Conservation (phyloP, 148 eudicot species). For the Spergularia bocconei region DNA sequence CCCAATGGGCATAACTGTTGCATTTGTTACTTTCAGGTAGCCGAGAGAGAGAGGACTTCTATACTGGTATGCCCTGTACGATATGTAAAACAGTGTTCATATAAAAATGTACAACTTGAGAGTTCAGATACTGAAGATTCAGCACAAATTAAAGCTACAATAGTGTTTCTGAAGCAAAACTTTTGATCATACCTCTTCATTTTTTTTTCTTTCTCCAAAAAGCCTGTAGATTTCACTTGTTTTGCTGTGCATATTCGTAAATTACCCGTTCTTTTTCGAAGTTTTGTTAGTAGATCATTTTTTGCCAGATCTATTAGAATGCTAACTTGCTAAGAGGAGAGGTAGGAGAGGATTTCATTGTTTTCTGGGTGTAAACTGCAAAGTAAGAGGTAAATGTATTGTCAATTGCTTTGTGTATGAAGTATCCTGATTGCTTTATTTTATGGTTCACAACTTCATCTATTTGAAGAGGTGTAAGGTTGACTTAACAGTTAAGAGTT, state of each 20-base stretch:
- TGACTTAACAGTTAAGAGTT: too few species aligned
- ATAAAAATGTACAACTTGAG: constrained; percentile 9
- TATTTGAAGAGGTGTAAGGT: too few species aligned
- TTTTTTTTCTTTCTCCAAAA: neutral
- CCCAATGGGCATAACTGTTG: neutral
- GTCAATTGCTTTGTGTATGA: constrained; percentile 18
- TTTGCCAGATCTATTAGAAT: constrained; percentile 13
- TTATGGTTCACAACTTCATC: too few species aligned
- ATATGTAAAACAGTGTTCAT: neutral
- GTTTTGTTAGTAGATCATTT: constrained; percentile 6
- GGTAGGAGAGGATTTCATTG: neutral
- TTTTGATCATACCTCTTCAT: neutral
- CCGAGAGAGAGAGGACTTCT: neutral
- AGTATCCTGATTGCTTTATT: neutral
- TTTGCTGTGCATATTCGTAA: constrained; percentile 10
- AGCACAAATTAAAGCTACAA: neutral
- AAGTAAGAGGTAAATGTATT: constrained; percentile 19
- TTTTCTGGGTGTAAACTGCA: constrained; percentile 15
- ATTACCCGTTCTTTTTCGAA: neutral
- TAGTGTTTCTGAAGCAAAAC: neutral
- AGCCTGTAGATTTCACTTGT: constrained; percentile 5
- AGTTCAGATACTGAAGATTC: neutral
- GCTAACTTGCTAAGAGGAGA: constrained; percentile 5
- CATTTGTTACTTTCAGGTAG: constrained; percentile 17
- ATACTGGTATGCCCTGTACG: neutral